These are phyloP conservation scores for Tetraselmis striata DNA, from an alignment of 139 green algal species.

Conservation along the genomic window DNA sequence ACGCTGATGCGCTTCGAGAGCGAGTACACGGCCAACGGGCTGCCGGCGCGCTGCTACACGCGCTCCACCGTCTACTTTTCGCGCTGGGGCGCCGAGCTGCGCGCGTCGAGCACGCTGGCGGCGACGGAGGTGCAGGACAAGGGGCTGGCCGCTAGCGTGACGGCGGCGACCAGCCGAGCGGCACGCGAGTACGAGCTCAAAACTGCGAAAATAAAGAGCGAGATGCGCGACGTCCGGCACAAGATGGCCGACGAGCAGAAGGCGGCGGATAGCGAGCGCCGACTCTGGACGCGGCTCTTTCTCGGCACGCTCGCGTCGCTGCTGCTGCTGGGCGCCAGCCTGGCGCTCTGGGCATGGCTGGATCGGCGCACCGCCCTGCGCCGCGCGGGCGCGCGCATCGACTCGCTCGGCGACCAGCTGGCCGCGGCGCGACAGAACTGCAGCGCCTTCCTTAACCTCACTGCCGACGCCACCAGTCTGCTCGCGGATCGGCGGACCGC, in stretches of 20 bases:
- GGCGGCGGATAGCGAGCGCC: neutral
- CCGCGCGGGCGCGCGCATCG: neutral
- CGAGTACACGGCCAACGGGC: neutral
- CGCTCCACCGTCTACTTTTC: neutral
- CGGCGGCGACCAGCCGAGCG: neutral
- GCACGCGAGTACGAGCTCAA: neutral
- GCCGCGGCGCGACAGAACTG: neutral
- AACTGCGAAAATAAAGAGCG: neutral
- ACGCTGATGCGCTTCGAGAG: neutral
- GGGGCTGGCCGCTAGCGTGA: neutral
- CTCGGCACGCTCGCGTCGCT: neutral
- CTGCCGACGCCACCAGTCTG: neutral
- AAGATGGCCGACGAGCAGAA: neutral
- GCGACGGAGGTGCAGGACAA: neutral
- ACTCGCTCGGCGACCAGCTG: neutral
- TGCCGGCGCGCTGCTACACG: neutral
- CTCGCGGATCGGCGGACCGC: neutral
- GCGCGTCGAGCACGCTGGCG: neutral
- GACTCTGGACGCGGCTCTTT: neutral
- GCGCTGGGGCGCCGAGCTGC: neutral
- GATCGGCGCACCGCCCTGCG: neutral
- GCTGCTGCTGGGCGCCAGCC: neutral
- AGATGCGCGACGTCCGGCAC: neutral
- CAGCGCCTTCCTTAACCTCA: neutral
- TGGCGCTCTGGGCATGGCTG: neutral